Base-by-base conservation (phyloP, 345 rosid genomes). In the Salix exigua region DNA sequence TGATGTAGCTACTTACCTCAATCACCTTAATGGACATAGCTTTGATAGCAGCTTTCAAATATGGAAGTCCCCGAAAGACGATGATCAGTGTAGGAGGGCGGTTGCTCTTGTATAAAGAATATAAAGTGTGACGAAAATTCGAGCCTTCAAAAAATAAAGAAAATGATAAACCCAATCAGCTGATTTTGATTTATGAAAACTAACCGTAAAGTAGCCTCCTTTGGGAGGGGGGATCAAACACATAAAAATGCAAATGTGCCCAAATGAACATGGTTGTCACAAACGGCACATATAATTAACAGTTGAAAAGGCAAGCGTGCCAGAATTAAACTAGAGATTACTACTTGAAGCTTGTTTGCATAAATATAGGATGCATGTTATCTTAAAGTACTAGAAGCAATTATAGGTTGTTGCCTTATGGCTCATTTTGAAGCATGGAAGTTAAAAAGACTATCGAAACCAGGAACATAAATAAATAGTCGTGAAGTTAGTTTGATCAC, bases 81-180 rank as follows among this genome's bases (percentile, higher is more conserved):
- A 98, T 95, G n/a, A 86, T 93, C 99, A 68, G 98, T 37, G 98
- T 93, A 71, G 97, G 98, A 68, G 96, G 90, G 7, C 98, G 97
- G 80, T 95, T 91, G 82, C 94, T 86, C 90, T 93, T 93, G 87
- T 95, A 95, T 66, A 91, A 79, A 33, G 96, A 91, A 82, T 91
- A 95, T 17, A 95, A 77, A 76, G 85, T 93, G 78, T 93, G 99
- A 70, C 98, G 97, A 70, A 95, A 95, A 81, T 88, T 95, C 83
- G 83, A 58, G 75, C 98, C 99, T 91, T 81, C 84, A 73, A 81
- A 75, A 76, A 18, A 72, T 63, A 51, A 7, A 44, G 50, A 44
- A 2, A n/a, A 44, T 44, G 17, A 44, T 44, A 44, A 44, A 44
- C 3, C 17, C 50, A 44, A 44, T 44, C 50, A 44, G 50, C 50